Evolutionary conservation across 2,329 filamentous ascomycete genomes (phyloP), one percentile per base, ranked within the genome.

Genomic region (Kalaharituber pfeilii): DNA sequence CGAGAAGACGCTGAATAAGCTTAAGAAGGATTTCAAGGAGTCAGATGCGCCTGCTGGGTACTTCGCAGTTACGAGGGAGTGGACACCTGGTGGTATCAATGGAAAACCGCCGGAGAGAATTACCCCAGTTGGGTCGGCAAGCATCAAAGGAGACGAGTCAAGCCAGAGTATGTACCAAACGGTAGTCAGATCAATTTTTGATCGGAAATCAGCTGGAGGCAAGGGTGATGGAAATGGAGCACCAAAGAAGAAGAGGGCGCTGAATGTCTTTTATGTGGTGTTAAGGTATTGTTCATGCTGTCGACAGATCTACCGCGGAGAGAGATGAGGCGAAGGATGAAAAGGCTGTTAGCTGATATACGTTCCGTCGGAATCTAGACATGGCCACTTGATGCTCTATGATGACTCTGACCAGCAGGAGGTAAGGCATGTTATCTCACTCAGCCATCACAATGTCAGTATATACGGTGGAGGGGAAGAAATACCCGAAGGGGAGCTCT

Each of bases 381-480:
- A 95, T 68, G 88, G 89, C 33, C 88, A 96, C 66, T 72, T 98
- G 51, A 95, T 98, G 86, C 79, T 98, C 8, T 98, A 95, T 68
- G 91, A 98, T 66, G 88, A 96, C 65, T 81, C 86, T 52, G 86
- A 94, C 62, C 88, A 96, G 68, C 75, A 95, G 62, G 91, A 98
- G 69, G 91, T 98, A 15, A 83, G 89, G 59, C 87, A 96, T 70
- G 91, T 98, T 53, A 86, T 98, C 54, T 94, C 88, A 0, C 76
- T 98, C 8, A 83, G 86, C 29, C 84, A 94, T 64, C 86, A 96
- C 69, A 77, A 82, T 57, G 77, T 96, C 54, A 84, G 81, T 62
- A 79, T 96, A 64, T 91, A 88, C 68, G 85, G 82, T 5, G 89
- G 87, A 26, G 83, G 80, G 54, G 69, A 72, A 52, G 65, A 70